Conservation (phyloP, 805 yeast genomes). For the Yarrowia yakushimensis region DNA sequence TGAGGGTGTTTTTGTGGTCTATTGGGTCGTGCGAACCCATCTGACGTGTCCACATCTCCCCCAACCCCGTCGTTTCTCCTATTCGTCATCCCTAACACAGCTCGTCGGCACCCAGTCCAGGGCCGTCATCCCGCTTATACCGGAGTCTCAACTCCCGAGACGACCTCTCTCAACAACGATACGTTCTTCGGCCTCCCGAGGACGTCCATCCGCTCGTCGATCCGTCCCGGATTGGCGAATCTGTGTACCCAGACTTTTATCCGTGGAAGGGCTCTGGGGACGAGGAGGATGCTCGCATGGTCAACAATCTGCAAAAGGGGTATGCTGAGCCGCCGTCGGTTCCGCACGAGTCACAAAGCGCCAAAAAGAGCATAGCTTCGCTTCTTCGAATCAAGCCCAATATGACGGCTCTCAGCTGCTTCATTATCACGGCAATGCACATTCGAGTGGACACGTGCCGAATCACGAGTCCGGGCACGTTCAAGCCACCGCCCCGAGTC, state of each 20-base stretch:
- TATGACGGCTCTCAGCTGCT: conserved; percentile 48
- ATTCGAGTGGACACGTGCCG: conserved; percentile 46
- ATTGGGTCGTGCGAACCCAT: too few relatives aligned
- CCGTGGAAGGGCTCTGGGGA: conserved; percentile 61
- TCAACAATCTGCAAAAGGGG: conserved; percentile 64
- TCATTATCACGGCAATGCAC: conserved; percentile 49
- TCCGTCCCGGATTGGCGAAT: conserved; percentile 22
- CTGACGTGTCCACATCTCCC: too few relatives aligned
- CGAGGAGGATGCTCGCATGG: conserved; percentile 53
- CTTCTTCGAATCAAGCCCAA: conserved; percentile 41
- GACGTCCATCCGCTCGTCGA: conserved; percentile 39
- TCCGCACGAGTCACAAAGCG: conserved; percentile 64
- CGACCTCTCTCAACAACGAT: conserved; percentile 35
- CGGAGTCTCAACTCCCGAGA: conserved; percentile 28
- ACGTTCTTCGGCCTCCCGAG: conserved; percentile 37
- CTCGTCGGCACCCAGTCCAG: conserved; percentile 21
- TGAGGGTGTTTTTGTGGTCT: too few relatives aligned
- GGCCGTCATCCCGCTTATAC: conserved; percentile 19
- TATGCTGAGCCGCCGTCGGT: conserved; percentile 61
- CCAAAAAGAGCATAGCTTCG: conserved; percentile 53
- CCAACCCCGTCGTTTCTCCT: too few relatives aligned
- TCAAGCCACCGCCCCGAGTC: conserved; percentile 82
- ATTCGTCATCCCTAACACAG: too few relatives aligned
- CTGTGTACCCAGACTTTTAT: conserved; percentile 60
- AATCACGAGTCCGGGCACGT: conserved; percentile 50